Base-by-base conservation (phyloP, 805 yeast genomes). In the Lipomyces mesembrius region DNA sequence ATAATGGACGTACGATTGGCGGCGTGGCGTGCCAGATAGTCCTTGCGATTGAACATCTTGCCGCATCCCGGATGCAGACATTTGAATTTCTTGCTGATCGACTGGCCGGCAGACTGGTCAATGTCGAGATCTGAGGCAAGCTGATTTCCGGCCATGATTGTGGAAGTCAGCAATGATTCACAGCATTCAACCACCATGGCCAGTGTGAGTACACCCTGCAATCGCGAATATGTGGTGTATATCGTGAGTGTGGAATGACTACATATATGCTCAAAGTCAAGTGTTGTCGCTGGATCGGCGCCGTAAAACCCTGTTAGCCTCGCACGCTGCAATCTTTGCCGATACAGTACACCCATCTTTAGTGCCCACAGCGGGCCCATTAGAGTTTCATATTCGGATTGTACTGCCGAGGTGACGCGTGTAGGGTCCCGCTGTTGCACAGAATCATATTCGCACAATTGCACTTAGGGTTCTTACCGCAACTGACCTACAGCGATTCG, bases 1-100 rank as follows among this genome's bases (percentile, higher is more conserved):
- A 1, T 43, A 17, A 17, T 6, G 11, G 9, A 43, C 67, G 7
- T 55, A 64, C 71, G 77, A 61, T 74, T 74, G 11, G 66, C 72
- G 27, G 74, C 71, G 61, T 74, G 77, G 12, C 77, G 66, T 11
- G 66, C 67, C 8, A 74, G 68, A 63, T 74, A 74, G 60, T 74
- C 76, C 52, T 71, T 73, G 59, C 76, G 66, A 27, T 74, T 64
- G 61, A 74, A 74, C 34, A 63, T 39, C 70, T 74, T 74, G 34
- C 59, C 65, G 65, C 76, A 74, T 29, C 74, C 74, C 12, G 74
- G 75, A 63, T 66, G 70, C 17, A 66, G 61, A 56, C 76, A 74
- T 25, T 71, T 64, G 64, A 71, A 71, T 62, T 70, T 67, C 46
- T 46, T 60, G 34, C 68, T 60, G 35, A 12, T 29, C 9, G 53